Conservation (phyloP, 495 filamentous ascomycete species). For the Hypomontagnella submonticulosa region DNA sequence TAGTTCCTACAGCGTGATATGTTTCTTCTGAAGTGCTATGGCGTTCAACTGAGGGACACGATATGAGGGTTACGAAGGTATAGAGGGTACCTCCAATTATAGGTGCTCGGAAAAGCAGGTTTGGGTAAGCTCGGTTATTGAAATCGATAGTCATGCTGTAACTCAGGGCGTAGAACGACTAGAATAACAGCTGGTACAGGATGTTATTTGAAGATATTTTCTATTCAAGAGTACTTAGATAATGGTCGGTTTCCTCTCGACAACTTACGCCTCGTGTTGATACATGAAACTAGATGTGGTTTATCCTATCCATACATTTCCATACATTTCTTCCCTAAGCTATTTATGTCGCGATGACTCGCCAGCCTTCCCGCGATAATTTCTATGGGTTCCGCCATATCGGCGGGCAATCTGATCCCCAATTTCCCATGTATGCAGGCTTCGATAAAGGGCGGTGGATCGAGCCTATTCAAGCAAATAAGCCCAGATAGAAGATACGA, state of each 20-base stretch:
- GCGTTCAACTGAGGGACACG: neutral
- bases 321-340: too few relatives aligned
- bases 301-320: neutral
- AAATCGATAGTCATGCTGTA: too few relatives aligned
- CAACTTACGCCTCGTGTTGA: neutral
- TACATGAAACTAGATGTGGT: conserved; percentile 11
- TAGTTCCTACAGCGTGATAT: conserved; percentile 48
- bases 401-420: too few relatives aligned
- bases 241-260: conserved; percentile 3
- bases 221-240: conserved; percentile 12
- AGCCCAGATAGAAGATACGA: conserved; percentile 4
- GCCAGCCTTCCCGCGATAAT: too few relatives aligned
- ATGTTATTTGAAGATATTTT: conserved; percentile 4
- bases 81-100: too few relatives aligned
- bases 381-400: too few relatives aligned
- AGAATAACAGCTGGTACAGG: neutral
- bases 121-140: too few relatives aligned
- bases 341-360: neutral
- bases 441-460: neutral
- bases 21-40: neutral
- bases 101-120: too few relatives aligned
- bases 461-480: neutral
- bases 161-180: neutral
- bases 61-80: neutral
- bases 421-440: neutral